Percentiles rank a stretch among this genome's conserved stretches.
Evolutionary conservation across 2,329 filamentous ascomycete species (phyloP).

Genomic region (Phialocephala subalpina): DNA sequence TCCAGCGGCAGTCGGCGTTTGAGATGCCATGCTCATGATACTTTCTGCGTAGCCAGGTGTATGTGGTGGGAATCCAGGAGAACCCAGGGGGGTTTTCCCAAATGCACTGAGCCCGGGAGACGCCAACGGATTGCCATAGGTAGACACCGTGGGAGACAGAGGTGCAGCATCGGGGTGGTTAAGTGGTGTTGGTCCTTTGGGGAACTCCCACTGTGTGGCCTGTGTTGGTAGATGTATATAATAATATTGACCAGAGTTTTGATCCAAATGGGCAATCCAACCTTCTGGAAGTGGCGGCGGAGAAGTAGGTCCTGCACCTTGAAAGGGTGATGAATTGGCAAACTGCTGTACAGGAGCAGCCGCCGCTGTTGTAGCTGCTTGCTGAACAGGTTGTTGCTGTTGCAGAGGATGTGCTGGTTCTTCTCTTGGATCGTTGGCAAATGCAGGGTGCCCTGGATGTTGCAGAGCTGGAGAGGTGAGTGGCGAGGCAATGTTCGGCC

Average conservation of each 20-base stretch:
- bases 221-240: conserved; percentile 97
- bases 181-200: conserved; percentile 91
- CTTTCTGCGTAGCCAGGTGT: conserved; percentile 86
- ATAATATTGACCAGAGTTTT: conserved; percentile 97
- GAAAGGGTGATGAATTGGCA: conserved; percentile 50
- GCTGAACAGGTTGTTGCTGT: conserved; percentile 41
- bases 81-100: conserved; percentile 73
- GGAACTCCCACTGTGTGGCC: conserved; percentile 98
- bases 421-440: conserved; percentile 80
- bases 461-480: conserved; percentile 49
- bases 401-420: conserved; percentile 43
- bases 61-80: conserved; percentile 83
- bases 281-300: conserved; percentile 95
- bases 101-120: conserved; percentile 68
- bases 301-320: conserved; percentile 72
- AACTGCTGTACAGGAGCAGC: conserved; percentile 38
- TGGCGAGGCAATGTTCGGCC: conserved; percentile 47
- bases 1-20: conserved; percentile 79
- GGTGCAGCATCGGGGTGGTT: conserved; percentile 79
- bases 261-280: conserved; percentile 97
- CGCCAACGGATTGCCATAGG: conserved; percentile 76
- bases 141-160: conserved; percentile 78
- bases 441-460: conserved; percentile 81
- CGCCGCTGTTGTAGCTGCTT: conserved; percentile 30
- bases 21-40: conserved; percentile 81